phyloP scores from a whole-genome alignment of 495 filamentous ascomycete species.

The Corynascus novoguineensis region DNA sequence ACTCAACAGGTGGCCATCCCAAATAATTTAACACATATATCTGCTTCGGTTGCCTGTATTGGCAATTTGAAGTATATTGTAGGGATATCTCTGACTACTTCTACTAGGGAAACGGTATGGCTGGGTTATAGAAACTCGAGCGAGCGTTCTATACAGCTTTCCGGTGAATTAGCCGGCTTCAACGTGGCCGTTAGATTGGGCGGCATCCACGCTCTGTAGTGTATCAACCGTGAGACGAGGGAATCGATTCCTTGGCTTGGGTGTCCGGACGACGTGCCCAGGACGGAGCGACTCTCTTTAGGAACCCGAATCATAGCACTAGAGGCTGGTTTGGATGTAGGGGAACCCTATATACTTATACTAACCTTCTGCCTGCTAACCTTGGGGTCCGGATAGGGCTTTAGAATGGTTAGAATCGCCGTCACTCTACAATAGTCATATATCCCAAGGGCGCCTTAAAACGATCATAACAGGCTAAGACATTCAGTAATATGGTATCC shows the following conservation, averaged over 20 bases:
- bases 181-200: background rate
- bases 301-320: background rate
- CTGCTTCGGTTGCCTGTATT: background rate
- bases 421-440: background rate
- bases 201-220: background rate
- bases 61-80: background rate
- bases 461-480: background rate
- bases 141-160: background rate
- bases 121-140: background rate
- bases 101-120: background rate
- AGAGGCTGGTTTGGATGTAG: background rate
- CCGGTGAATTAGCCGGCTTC: background rate
- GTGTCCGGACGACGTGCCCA: background rate
- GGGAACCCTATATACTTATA: background rate
- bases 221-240: background rate
- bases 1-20: background rate
- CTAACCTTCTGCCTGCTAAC: background rate
- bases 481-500: conserved; percentile 1
- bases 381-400: background rate
- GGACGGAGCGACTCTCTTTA: background rate
- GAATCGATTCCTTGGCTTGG: background rate
- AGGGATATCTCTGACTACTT: background rate
- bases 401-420: background rate
- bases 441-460: background rate
- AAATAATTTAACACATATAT: background rate